Percentiles rank a stretch among this genome's conserved stretches.
Evolutionary conservation across 768 basidiomycete genomes (phyloP).

Genomic region (Mycena capillaripes): DNA sequence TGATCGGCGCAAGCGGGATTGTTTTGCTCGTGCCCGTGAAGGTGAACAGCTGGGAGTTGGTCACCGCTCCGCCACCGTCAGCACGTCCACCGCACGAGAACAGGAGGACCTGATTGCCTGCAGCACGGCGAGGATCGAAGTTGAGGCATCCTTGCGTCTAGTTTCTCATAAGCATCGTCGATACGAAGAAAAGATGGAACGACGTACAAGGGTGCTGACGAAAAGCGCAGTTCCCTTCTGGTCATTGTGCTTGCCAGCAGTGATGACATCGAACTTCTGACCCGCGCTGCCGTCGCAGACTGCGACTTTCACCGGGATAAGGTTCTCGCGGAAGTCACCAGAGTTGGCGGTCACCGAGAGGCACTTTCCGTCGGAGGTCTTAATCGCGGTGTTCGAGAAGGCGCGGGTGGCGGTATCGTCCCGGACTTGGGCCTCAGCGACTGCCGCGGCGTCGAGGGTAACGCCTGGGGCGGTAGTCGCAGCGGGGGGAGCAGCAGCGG

Average conservation of each 20-base stretch:
- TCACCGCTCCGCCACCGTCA: constrained; percentile 33
- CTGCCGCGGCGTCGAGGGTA: constrained; percentile 33
- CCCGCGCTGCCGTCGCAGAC: constrained; percentile 36
- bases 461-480: not conserved
- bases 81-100: constrained; percentile 32
- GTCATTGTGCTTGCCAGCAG: constrained; percentile 39
- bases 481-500: not conserved
- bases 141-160: constrained; percentile 42
- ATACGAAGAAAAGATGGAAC: not conserved
- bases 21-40: constrained; percentile 20
- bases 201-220: constrained; percentile 36
- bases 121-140: constrained; percentile 39
- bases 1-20: constrained; percentile 33
- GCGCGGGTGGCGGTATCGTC: constrained; percentile 44
- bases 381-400: constrained; percentile 31
- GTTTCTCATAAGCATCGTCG: not conserved
- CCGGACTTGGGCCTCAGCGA: constrained; percentile 38
- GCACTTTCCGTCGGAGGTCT: constrained; percentile 40
- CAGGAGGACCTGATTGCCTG: constrained; percentile 38
- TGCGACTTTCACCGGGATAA: constrained; percentile 35
- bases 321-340: constrained; percentile 41
- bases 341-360: constrained; percentile 32
- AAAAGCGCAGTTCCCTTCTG: constrained; percentile 37
- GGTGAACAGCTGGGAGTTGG: constrained; percentile 41
- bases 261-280: constrained; percentile 42